Base-by-base conservation (phyloP, 2,329 filamentous ascomycete genomes). In the Sphaceloma murrayae region DNA sequence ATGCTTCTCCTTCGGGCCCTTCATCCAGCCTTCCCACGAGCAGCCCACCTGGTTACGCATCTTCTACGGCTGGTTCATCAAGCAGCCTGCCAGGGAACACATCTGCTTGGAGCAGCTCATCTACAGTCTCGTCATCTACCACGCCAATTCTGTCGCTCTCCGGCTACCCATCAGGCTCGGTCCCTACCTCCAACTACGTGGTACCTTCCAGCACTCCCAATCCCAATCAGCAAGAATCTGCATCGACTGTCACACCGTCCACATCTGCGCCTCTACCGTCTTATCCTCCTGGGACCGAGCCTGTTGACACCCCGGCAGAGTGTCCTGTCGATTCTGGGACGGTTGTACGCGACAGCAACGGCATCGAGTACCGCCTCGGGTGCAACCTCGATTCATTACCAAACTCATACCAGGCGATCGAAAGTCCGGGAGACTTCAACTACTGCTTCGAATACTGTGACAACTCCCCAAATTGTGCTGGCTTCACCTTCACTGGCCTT, bases 401-500 rank as follows among this genome's bases (percentile, higher is more conserved):
- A 16, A 40, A 29, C 13, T 40, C 36, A 8, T 40, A 40, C 36
- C 22, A 29, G 4, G 36, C 36, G 7, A 40, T 40, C 5, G 14
- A 27, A 5, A 19, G 22, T n/a, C 36, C 36, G 6, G 36, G 36
- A 11, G 36, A 40, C 24, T 30, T 40, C 36, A 40, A 30, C 14
- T 40, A 40, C 16, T 40, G 36, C n/a, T 40, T 47, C 43, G 17
- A 45, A 30, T 32, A 26, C 1, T 45, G 43, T 10, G 43, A 45
- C 14, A 45, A 26, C 17, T 34, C 31, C 27, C 13, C 43, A 4
- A 22, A 21, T 18, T 45, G 43, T 45, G 31, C 29, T 1, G 43
- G 43, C 11, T 45, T 45, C 43, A 45, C 43, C 11, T 45, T 32
- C 17, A 21, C 24, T 6, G 43, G 43, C 36, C 10, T 2, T 2